These are phyloP conservation scores for Neonectria coccinea DNA, from an alignment of 2,329 filamentous ascomycete genomes.

Conservation along the genomic window DNA sequence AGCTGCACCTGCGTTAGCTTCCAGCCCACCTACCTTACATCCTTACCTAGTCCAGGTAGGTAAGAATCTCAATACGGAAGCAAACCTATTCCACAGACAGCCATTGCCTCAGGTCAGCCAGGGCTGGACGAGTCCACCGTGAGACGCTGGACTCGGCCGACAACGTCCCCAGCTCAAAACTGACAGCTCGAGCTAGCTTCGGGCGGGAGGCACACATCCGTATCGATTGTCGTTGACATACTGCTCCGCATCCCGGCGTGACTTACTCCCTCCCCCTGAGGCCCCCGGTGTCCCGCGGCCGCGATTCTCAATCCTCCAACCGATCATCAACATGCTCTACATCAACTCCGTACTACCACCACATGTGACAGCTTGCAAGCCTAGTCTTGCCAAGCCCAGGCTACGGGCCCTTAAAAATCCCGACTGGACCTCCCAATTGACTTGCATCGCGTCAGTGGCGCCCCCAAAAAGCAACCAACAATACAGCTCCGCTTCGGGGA, in stretches of 20 bases:
- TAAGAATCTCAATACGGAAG: not conserved
- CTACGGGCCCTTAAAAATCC: slow-evolving; percentile 15
- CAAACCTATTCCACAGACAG: not conserved
- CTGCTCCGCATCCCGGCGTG: no score
- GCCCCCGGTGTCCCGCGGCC: slow-evolving; percentile 2
- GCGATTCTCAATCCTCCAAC: slow-evolving; percentile 16
- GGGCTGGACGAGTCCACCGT: slow-evolving; percentile 1
- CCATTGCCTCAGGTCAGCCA: slow-evolving; percentile 24
- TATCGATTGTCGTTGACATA: slow-evolving; percentile 3
- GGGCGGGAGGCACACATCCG: not conserved
- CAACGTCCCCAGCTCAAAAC: slow-evolving; percentile 9
- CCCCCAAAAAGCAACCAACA: slow-evolving; percentile 44
- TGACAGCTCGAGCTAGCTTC: not conserved
- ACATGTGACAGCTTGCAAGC: slow-evolving; percentile 28
- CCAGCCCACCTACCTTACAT: not conserved
- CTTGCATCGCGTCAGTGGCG: slow-evolving; percentile 42
- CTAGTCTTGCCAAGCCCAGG: slow-evolving; percentile 14
- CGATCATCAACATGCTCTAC: slow-evolving; percentile 12
- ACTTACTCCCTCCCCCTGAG: not conserved
- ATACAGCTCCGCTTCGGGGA: slow-evolving; percentile 27
- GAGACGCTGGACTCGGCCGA: slow-evolving; percentile 25
- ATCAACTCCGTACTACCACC: slow-evolving; percentile 24
- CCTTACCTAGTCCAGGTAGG: not conserved
- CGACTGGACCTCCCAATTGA: slow-evolving; percentile 32
- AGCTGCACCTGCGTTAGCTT: not conserved